Base-by-base conservation (phyloP, 1,284 basidiomycete genomes). In the Somion occarium region DNA sequence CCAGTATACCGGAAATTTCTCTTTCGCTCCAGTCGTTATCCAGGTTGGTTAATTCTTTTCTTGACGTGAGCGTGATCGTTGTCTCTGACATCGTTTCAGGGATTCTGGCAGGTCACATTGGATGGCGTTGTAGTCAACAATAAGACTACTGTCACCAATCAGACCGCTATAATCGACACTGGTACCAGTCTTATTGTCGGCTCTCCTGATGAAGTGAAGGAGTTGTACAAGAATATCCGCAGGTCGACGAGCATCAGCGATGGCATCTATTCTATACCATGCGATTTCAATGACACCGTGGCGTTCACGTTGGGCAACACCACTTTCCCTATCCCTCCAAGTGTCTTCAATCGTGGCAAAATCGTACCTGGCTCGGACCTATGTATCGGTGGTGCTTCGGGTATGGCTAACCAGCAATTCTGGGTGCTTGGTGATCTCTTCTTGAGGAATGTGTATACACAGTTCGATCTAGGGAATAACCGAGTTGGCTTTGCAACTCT, bases 181-280 rank as follows among this genome's bases (percentile, higher is more conserved):
- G 69, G 72, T 48, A 72, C 74, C 19, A 76, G 76, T 46, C 57
- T 74, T 44, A 72, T 78, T 63, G 64, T 73, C 9, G 78, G 77
- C 39, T 71, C 72, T 23, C 66, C 71, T 7, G 56, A 65, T 30
- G 62, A 69, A 22, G 70, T 79, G 7, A 63, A 60, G 38, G 44
- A 59, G 18, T 61, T 79, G 55, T 78, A 74, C 63, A 60, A 56
- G 11, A 27, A 56, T 18, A 68, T 79, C 38, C 61, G 62, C 3
- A 71, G 72, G 48, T 56, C 73, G 22, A 47, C 46, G 13, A 49
- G 37, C 23, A 30, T 52, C 24, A 54, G 53, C 1, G 23, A 49
- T 2, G 61, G 61, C 3, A 55, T 56, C 43, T 60, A 59, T 48
- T 54, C 60, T 20, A 56, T 64, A 30, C 65, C 64, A 2, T 67